Evolutionary conservation across 371 early-diverging fungal species (phyloP), one percentile per base, ranked within the genome.

Genomic region (Mucor sp.): DNA sequence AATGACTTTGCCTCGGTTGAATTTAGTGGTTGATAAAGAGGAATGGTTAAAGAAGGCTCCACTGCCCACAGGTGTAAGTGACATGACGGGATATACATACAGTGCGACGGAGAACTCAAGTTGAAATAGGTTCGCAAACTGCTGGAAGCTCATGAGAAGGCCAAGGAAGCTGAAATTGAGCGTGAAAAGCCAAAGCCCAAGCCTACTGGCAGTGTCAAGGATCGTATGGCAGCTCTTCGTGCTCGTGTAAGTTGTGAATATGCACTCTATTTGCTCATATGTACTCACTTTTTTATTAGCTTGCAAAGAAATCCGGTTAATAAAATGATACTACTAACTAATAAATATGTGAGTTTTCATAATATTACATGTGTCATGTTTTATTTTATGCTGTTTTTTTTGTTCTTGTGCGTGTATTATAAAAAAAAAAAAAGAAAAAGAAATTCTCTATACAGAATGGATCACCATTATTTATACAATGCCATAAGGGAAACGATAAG

Each of bases 211-310:
- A 72, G 65, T 33, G 76, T 76, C 14, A 74, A 75, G 27, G 78
- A 80, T 21, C 66, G 81, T 48, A 69, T 74, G 39, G 69, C 70
- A 32, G 81, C 81, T 17, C 72, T 80, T 32, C 63, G 72, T 47
- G 81, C 76, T 33, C 62, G 81, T 17, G 80, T 80, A 75, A 75
- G 76, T 72, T 15, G 14, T 59, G 6, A 27, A 28, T 1, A 25
- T 30, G 1, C 15, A 23, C 39, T 1, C 8, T 9, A 57, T 39
- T 17, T 23, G 53, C 27, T 53, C 15, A 32, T 14, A 15, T 39
- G n/a, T 27, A 41, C 25, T 23, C 12, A 17, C 32, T 43, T 43
- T 17, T 50, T 21, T 0, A 48, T 25, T 55, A 63, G 64, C 60
- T 69, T 23, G 69, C 69, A 21, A 69, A 69, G 44, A 68, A 63